phyloP scores from a whole-genome alignment of 2,329 filamentous ascomycete species.

The Bipolaris cookei region DNA sequence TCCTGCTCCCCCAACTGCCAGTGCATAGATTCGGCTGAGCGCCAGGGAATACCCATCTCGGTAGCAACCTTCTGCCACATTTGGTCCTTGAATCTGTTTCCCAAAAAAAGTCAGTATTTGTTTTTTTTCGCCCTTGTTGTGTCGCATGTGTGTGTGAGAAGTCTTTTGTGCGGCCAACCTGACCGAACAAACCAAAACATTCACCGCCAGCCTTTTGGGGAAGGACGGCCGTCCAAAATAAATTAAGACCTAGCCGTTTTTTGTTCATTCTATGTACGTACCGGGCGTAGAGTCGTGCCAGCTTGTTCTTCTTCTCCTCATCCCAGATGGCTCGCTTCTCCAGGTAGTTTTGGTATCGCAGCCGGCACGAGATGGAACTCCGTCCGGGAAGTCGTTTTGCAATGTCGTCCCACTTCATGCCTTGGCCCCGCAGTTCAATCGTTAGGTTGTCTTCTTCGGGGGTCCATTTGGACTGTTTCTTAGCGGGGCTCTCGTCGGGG shows the following conservation, averaged over 20 bases:
- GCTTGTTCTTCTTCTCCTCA: conserved; percentile 96
- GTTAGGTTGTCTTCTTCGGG: conserved; percentile 91
- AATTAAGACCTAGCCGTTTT: conserved; percentile 4
- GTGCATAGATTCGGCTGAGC: conserved; percentile 96
- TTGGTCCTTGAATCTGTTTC: conserved; percentile 84
- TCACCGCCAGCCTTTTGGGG: neutral
- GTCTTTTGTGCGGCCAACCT: conserved; percentile 1
- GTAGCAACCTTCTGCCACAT: conserved; percentile 98
- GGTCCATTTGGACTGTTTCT: conserved; percentile 89
- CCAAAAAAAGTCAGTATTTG: conserved; percentile 29
- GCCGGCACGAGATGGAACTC: conserved; percentile 89
- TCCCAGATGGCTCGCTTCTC: conserved; percentile 94
- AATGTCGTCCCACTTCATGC: conserved; percentile 99
- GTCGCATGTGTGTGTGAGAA: conserved; percentile 13
- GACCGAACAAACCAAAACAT: conserved; percentile 13
- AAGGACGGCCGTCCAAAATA: neutral
- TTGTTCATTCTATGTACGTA: conserved; percentile 50
- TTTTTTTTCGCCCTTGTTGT: conserved; percentile 10
- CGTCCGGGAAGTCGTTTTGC: conserved; percentile 87
- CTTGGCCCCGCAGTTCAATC: conserved; percentile 85
- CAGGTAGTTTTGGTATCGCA: conserved; percentile 97
- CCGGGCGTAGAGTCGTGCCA: conserved; percentile 94
- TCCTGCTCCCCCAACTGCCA: conserved; percentile 94
- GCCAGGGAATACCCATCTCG: conserved; percentile 94
- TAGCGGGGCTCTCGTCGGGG: conserved; percentile 47